These are phyloP conservation scores for Amylocystis lapponica DNA, from an alignment of 768 basidiomycete species.

Conservation along the genomic window DNA sequence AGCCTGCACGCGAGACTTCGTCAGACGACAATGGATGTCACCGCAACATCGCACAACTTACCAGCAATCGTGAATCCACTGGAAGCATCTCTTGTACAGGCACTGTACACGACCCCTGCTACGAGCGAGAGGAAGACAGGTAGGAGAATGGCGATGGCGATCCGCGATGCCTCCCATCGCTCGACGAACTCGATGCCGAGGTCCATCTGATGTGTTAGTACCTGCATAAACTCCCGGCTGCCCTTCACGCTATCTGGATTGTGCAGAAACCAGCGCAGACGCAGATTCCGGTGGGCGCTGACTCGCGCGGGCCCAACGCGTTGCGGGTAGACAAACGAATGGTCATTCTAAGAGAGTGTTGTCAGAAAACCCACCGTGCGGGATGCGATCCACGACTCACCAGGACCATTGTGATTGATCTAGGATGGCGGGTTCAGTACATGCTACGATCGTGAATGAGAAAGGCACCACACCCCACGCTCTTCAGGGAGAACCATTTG, in stretches of 20 bases:
- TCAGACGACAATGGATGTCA: background rate
- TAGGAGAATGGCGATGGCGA: slow-evolving; percentile 12
- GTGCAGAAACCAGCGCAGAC: slow-evolving; percentile 14
- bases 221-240: slow-evolving; percentile 16
- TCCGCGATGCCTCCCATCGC: slow-evolving; percentile 2
- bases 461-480: slow-evolving; percentile 10
- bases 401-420: slow-evolving; percentile 17
- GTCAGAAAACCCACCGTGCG: background rate
- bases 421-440: background rate
- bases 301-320: slow-evolving; percentile 12
- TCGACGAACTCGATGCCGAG: slow-evolving; percentile 7
- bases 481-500: slow-evolving; percentile 15
- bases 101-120: slow-evolving; percentile 7
- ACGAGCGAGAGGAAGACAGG: slow-evolving; percentile 11
- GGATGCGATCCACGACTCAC: slow-evolving; percentile 6
- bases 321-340: slow-evolving; percentile 14
- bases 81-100: slow-evolving; percentile 5
- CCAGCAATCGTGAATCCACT: slow-evolving; percentile 16
- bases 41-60: background rate
- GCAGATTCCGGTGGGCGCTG: slow-evolving; percentile 16
- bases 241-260: slow-evolving; percentile 13
- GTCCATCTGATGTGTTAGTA: slow-evolving; percentile 6
- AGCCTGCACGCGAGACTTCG: slow-evolving; percentile 5
- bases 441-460: background rate
- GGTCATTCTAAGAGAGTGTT: slow-evolving; percentile 11